Evolutionary conservation across 768 basidiomycete genomes (phyloP).

Genomic region (Botryobasidium botryosum): DNA sequence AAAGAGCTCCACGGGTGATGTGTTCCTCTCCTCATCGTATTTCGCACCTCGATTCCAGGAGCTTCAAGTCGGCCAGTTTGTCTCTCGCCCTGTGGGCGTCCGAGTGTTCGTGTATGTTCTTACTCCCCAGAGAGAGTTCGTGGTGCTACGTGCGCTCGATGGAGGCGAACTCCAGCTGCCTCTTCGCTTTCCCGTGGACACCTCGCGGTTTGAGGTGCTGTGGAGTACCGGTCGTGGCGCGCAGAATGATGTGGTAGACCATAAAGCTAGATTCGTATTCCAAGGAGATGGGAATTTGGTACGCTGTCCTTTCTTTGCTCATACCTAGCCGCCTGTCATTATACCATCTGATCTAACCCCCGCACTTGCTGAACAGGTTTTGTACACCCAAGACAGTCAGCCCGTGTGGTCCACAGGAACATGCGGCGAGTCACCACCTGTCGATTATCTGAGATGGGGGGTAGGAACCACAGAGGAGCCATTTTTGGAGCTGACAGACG

Average conservation of each 20-base stretch:
- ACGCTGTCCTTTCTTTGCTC: background rate
- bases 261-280: slow-evolving; percentile 9
- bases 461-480: background rate
- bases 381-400: background rate
- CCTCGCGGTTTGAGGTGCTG: slow-evolving; percentile 10
- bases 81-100: slow-evolving; percentile 9
- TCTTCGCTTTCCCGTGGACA: slow-evolving; percentile 9
- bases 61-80: slow-evolving; percentile 7
- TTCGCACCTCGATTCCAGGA: background rate
- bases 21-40: slow-evolving; percentile 13
- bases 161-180: slow-evolving; percentile 5
- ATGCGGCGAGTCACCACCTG: background rate
- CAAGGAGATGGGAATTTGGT: slow-evolving; percentile 16
- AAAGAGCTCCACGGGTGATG: slow-evolving; percentile 1
- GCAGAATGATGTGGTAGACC: slow-evolving; percentile 4
- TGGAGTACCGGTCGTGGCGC: slow-evolving; percentile 12
- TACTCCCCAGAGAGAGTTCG: slow-evolving; percentile 13
- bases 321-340: background rate
- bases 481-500: background rate
- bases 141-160: slow-evolving; percentile 7
- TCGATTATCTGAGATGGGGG: background rate
- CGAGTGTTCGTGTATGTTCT: slow-evolving; percentile 10
- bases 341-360: background rate
- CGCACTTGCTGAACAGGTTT: background rate
- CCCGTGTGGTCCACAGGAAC: slow-evolving; percentile 2